phyloP scores from a whole-genome alignment of 2,329 filamentous ascomycete genomes.

The Aspergillus amoenus region DNA sequence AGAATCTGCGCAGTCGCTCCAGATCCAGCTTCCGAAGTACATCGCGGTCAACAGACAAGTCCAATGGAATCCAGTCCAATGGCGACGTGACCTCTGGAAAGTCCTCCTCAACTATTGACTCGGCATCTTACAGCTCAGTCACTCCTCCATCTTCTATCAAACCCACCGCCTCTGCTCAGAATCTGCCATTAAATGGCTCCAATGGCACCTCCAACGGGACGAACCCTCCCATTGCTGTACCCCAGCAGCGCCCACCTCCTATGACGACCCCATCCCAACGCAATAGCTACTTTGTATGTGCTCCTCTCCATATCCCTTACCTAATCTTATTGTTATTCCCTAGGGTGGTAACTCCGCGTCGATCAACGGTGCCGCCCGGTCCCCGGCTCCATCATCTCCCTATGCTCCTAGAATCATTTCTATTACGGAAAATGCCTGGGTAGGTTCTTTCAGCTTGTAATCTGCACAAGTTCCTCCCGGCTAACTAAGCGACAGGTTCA shows the following conservation, averaged over 20 bases:
- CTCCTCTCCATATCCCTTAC: neutral
- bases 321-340: neutral
- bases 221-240: conserved; percentile 39
- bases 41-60: conserved; percentile 47
- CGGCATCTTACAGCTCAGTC: conserved; percentile 60
- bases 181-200: conserved; percentile 54
- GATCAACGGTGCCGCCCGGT: conserved; percentile 44
- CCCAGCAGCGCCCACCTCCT: conserved; percentile 48
- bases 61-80: conserved; percentile 41
- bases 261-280: conserved; percentile 40
- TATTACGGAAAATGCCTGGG: conserved; percentile 79
- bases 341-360: conserved; percentile 38
- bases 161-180: conserved; percentile 64
- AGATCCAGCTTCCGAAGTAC: conserved; percentile 68
- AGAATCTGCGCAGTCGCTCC: conserved; percentile 73
- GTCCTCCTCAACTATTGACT: conserved; percentile 62
- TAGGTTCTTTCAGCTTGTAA: conserved; percentile 48
- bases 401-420: conserved; percentile 80
- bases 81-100: conserved; percentile 63
- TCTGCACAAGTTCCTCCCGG: neutral
- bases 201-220: conserved; percentile 46
- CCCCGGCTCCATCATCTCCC: conserved; percentile 65
- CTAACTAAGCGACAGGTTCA: conserved; percentile 62
- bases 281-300: conserved; percentile 44
- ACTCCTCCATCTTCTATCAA: conserved; percentile 73